These are phyloP conservation scores for Penicillium egyptiacum DNA, from an alignment of 495 filamentous ascomycete genomes.

Conservation along the genomic window DNA sequence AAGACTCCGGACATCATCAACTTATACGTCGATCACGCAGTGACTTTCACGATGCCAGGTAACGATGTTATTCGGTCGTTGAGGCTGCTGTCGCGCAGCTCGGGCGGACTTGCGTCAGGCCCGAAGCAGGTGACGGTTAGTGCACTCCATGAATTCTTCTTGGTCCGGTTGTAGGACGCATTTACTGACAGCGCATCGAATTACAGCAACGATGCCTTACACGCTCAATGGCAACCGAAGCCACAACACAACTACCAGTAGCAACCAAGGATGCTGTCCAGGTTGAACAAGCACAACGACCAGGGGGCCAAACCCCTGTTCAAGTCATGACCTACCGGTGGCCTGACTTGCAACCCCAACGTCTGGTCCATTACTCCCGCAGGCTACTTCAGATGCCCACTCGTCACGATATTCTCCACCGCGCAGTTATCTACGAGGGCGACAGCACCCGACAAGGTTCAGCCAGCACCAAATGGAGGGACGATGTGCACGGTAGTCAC, in stretches of 20 bases:
- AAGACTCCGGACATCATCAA: conserved; percentile 20
- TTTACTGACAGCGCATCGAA: conserved; percentile 18
- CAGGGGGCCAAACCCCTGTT: conserved; percentile 47
- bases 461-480: conserved; percentile 79
- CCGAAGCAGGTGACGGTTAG: conserved; percentile 50
- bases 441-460: conserved; percentile 85
- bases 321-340: conserved; percentile 85
- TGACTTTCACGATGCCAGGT: conserved; percentile 38
- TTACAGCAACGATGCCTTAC: conserved; percentile 53
- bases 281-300: neutral
- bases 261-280: conserved; percentile 1
- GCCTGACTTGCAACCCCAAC: conserved; percentile 80
- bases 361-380: conserved; percentile 73
- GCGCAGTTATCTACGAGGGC: conserved; percentile 90
- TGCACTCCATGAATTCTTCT: conserved; percentile 10
- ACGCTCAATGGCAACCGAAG: conserved; percentile 81
- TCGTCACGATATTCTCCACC: conserved; percentile 88
- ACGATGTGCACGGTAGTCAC: conserved; percentile 77
- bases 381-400: conserved; percentile 83
- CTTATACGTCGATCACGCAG: conserved; percentile 7
- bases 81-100: conserved; percentile 45
- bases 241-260: conserved; percentile 21
- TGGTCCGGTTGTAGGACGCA: conserved; percentile 4
- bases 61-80: conserved; percentile 39
- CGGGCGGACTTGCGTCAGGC: conserved; percentile 42